Conservation (phyloP, 768 basidiomycete genomes). For the Asterophora parasitica region DNA sequence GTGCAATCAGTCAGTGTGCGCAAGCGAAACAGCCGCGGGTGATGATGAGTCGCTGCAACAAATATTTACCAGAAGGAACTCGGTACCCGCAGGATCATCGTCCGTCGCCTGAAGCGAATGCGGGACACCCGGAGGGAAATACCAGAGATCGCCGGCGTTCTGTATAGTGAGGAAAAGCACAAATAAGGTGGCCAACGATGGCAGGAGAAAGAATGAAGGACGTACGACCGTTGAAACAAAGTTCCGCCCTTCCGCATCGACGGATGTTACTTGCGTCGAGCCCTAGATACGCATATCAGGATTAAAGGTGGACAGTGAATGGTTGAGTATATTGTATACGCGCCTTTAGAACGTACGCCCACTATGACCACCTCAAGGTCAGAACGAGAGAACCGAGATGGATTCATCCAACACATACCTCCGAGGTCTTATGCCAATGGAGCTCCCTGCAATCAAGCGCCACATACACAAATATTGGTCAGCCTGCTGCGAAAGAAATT, state of each 20-base stretch:
- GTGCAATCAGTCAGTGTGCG: not conserved
- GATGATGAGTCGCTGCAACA: not conserved
- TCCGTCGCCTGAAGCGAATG: slow-evolving; percentile 50
- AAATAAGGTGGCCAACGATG: too few species aligned
- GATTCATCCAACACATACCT: slow-evolving; percentile 25
- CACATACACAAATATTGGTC: not conserved
- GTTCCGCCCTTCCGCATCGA: slow-evolving; percentile 44
- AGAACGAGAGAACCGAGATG: slow-evolving; percentile 3
- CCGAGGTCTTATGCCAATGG: slow-evolving; percentile 50
- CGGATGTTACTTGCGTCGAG: slow-evolving; percentile 41
- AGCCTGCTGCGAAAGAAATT: too few species aligned
- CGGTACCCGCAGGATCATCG: slow-evolving; percentile 40
- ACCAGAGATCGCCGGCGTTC: slow-evolving; percentile 50
- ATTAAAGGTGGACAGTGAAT: too few species aligned
- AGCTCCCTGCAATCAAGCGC: too few species aligned
- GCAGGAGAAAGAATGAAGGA: not conserved
- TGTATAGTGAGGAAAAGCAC: too few species aligned
- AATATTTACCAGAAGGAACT: slow-evolving; percentile 44
- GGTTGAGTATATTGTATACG: not conserved
- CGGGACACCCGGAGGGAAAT: slow-evolving; percentile 52
- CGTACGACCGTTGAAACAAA: slow-evolving; percentile 46
- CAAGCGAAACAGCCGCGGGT: too few species aligned
- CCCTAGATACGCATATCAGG: slow-evolving; percentile 39
- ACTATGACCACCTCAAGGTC: slow-evolving; percentile 29
- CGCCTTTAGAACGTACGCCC: slow-evolving; percentile 49